Conservation (phyloP, 495 filamentous ascomycete genomes). For the Sordaria brevicollis region DNA sequence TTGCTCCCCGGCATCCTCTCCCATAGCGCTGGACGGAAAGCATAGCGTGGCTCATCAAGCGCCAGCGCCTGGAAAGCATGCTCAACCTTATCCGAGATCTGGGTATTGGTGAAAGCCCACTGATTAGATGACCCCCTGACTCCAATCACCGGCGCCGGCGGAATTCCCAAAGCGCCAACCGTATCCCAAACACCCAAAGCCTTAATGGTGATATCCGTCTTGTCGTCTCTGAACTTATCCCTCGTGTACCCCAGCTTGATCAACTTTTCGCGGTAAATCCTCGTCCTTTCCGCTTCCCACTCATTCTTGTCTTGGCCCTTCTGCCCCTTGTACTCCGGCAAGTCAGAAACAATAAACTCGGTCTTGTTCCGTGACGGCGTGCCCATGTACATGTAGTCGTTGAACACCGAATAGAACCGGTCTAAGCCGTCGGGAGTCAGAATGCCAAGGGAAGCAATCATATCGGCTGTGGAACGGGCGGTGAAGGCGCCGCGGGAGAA, state of each 20-base stretch:
- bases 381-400: slow-evolving; percentile 35
- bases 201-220: slow-evolving; percentile 25
- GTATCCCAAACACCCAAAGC: slow-evolving; percentile 31
- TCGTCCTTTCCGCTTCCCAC: slow-evolving; percentile 18
- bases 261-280: slow-evolving; percentile 16
- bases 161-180: slow-evolving; percentile 26
- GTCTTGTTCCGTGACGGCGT: slow-evolving; percentile 5
- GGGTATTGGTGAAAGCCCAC: slow-evolving; percentile 47
- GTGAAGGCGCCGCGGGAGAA: slow-evolving; percentile 66
- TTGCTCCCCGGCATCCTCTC: slow-evolving; percentile 18
- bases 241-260: slow-evolving; percentile 16
- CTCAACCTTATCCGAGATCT: slow-evolving; percentile 44
- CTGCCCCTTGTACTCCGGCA: slow-evolving; percentile 11
- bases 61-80: slow-evolving; percentile 65
- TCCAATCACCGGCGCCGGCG: slow-evolving; percentile 24
- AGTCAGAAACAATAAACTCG: slow-evolving; percentile 9
- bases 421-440: slow-evolving; percentile 51
- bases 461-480: slow-evolving; percentile 48
- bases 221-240: slow-evolving; percentile 15
- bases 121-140: slow-evolving; percentile 21
- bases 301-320: slow-evolving; percentile 17
- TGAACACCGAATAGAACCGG: slow-evolving; percentile 48
- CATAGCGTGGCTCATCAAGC: slow-evolving; percentile 54
- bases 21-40: slow-evolving; percentile 58
- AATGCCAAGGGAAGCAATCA: slow-evolving; percentile 50